Percentiles rank a stretch among this genome's conserved stretches.
These are phyloP conservation scores for Trichosporon asahii DNA, from an alignment of 1,284 basidiomycete species.

Conservation along the genomic window DNA sequence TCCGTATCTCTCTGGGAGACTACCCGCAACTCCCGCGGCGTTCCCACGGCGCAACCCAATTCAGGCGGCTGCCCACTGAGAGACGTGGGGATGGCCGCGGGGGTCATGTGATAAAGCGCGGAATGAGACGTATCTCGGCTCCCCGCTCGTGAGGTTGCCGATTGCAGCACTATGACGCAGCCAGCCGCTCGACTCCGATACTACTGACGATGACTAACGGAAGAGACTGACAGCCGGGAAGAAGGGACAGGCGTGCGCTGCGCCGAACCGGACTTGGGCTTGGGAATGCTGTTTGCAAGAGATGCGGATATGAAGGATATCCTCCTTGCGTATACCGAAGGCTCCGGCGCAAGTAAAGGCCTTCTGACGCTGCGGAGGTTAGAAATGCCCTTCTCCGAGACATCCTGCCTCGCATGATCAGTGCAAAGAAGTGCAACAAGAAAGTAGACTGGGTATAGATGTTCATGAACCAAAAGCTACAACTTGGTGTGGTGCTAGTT, in stretches of 20 bases:
- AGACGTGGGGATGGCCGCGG: not conserved
- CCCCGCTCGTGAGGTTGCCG: not conserved
- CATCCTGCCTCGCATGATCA: not conserved
- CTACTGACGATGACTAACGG: not conserved
- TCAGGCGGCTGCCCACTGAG: too few species aligned
- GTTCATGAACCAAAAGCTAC: not conserved
- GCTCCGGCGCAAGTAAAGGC: too few species aligned
- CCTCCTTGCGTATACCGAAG: too few species aligned
- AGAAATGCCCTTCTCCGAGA: not conserved
- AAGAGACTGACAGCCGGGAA: too few species aligned
- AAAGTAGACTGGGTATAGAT: not conserved
- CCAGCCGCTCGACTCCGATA: not conserved
- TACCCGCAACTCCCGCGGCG: not conserved
- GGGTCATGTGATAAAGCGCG: not conserved
- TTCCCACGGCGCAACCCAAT: not conserved
- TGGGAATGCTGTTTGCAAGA: too few species aligned
- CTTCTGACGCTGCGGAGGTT: too few species aligned
- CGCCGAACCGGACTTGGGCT: too few species aligned
- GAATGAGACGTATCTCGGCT: constrained; percentile 4
- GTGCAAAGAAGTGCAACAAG: not conserved
- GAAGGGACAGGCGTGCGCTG: too few species aligned
- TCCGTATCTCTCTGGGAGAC: not conserved
- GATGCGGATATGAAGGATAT: too few species aligned
- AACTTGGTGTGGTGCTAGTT: not conserved
- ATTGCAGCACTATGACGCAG: not conserved